Evolutionary conservation across 768 basidiomycete species (phyloP).

Genomic region (Mycena chlorophos): DNA sequence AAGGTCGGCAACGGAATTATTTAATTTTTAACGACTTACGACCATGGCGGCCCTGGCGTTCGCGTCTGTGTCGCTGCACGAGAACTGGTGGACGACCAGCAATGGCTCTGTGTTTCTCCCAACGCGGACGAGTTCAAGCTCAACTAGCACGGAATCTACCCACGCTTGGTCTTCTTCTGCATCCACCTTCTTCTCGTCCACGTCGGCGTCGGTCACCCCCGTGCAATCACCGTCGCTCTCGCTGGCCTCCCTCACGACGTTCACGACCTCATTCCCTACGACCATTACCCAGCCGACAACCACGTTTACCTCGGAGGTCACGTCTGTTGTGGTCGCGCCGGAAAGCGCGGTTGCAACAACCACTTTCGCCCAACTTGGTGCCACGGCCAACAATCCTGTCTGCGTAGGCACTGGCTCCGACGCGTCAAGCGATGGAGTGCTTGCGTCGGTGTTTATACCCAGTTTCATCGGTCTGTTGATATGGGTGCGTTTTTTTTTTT

Average conservation of each 20-base stretch:
- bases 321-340: slow-evolving; percentile 16
- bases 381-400: slow-evolving; percentile 32
- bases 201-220: not conserved
- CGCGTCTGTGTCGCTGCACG: not conserved
- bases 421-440: slow-evolving; percentile 57
- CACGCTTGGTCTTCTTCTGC: not conserved
- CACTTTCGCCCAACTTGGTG: slow-evolving; percentile 1
- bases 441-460: slow-evolving; percentile 59
- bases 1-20: not conserved
- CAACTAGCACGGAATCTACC: slow-evolving; percentile 1
- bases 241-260: slow-evolving; percentile 13
- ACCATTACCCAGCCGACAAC: slow-evolving; percentile 13
- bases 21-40: not conserved
- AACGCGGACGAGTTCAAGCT: slow-evolving; percentile 9
- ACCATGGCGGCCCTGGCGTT: not conserved
- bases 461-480: slow-evolving; percentile 59
- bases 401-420: slow-evolving; percentile 71
- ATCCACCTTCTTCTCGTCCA: not conserved
- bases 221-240: not conserved
- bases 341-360: slow-evolving; percentile 4
- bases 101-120: slow-evolving; percentile 21
- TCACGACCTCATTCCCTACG: slow-evolving; percentile 15
- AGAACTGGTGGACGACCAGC: slow-evolving; percentile 21
- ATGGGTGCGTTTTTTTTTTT: slow-evolving; percentile 53
- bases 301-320: slow-evolving; percentile 16